Base-by-base conservation (phyloP, 2,329 filamentous ascomycete genomes). In the Aspergillus pseudoviridinutans region DNA sequence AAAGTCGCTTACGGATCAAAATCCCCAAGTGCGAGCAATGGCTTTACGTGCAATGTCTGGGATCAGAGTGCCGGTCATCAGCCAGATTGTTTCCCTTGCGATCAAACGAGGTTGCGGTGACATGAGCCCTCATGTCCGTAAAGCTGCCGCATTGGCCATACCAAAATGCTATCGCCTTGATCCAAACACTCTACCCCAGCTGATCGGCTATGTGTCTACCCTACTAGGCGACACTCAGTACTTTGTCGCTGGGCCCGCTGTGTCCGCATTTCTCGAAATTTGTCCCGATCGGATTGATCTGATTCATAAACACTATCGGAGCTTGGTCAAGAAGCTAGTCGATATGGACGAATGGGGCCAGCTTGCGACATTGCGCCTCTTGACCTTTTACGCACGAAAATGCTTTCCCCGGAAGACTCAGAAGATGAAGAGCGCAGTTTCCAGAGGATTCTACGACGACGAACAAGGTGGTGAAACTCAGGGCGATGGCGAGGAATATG, bases 321-420 rank as follows among this genome's bases (percentile, higher is more conserved):
- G 84, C 38, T 78, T 99, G 61, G 87, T 96, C 61, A 90, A 87
- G 73, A 96, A 97, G 79, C 78, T 97, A 53, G 91, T 97, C 25
- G 94, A 99, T 71, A 99, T 99, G 94, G 94, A 99, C 69, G 94
- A 99, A 76, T 99, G 94, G 94, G 90, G 92, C 46, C 94, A 99
- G 76, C 75, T 97, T 54, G 89, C 91, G 2, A 90, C 90, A 2
- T 71, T 99, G 65, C 84, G 87, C 42, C 79, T 99, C 62, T 87
- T 97, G 85, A 88, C 89, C 1, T 79, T 87, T 24, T 99, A 99
- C 73, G 87, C 90, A 1, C 85, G 94, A 55, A 89, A 85, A 70
- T 97, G 91, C 73, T 99, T 99, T 66, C 92, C 94, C 0, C 81
- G 82, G 55, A 83, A 83, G 70, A 88, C 80, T 8, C 80, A 80